Percentiles rank a stretch among this genome's conserved stretches.
phyloP scores from a whole-genome alignment of 2,329 filamentous ascomycete species.

The Sordariomycetes sp. region DNA sequence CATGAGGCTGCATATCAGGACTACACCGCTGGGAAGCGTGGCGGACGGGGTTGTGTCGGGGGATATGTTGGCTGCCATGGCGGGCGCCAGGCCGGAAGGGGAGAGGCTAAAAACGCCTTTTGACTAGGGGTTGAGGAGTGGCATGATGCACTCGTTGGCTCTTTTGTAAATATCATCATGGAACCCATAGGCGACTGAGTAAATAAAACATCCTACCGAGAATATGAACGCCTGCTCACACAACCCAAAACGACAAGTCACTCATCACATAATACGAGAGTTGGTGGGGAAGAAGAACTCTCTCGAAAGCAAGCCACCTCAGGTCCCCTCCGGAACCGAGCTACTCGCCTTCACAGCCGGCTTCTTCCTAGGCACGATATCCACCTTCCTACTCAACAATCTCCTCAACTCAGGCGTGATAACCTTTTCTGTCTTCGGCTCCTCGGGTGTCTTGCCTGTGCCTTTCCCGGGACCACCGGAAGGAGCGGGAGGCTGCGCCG shows the following conservation, averaged over 20 bases:
- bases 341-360: neutral
- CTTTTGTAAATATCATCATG: neutral
- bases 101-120: neutral
- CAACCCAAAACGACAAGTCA: neutral
- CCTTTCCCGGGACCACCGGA: constrained; percentile 6
- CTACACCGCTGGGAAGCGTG: neutral
- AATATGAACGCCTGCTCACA: neutral
- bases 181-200: too few species aligned
- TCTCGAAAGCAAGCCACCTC: neutral
- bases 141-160: neutral
- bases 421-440: constrained; percentile 28
- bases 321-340: neutral
- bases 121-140: neutral
- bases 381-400: constrained; percentile 34
- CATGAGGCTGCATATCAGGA: neutral
- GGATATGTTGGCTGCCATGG: neutral
- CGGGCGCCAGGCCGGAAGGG: neutral
- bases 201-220: neutral
- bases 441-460: constrained; percentile 13
- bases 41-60: neutral
- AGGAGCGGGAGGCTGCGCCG: constrained; percentile 8
- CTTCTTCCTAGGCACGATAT: constrained; percentile 20
- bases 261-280: neutral
- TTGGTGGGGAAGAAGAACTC: neutral
- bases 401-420: constrained; percentile 44